These are phyloP conservation scores for Euphorbia peplus DNA, from an alignment of 345 rosid species.

Conservation along the genomic window DNA sequence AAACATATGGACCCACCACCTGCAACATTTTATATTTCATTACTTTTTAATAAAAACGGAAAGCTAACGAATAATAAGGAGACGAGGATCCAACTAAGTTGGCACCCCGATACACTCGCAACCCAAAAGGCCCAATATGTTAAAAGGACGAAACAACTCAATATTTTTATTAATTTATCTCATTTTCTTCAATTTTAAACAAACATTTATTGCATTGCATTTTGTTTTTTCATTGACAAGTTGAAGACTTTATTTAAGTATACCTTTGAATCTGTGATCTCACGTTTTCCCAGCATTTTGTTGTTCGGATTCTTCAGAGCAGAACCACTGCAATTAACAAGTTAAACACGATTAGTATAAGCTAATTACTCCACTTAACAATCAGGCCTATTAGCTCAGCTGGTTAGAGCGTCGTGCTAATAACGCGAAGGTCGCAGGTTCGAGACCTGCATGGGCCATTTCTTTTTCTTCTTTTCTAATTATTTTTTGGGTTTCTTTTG, in stretches of 20 bases:
- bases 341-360: background rate
- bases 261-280: slow-evolving; percentile 66
- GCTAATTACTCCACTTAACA: background rate
- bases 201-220: background rate
- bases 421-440: slow-evolving; percentile 95
- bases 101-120: too few relatives aligned
- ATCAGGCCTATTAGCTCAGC: slow-evolving; percentile 58
- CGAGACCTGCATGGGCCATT: slow-evolving; percentile 53
- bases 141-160: too few relatives aligned
- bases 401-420: slow-evolving; percentile 34
- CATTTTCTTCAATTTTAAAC: background rate
- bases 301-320: slow-evolving; percentile 42
- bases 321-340: slow-evolving; percentile 43
- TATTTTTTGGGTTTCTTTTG: too few relatives aligned
- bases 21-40: slow-evolving; percentile 17
- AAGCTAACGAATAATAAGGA: too few relatives aligned
- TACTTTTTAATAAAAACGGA: too few relatives aligned
- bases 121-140: too few relatives aligned
- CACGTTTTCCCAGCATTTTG: slow-evolving; percentile 73
- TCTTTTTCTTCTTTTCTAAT: background rate
- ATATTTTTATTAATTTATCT: background rate
- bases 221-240: background rate
- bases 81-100: too few relatives aligned
- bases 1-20: slow-evolving; percentile 72
- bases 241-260: background rate